A percentile compares a stretch with the other conserved stretches of the same genome.
These are phyloP conservation scores for Phialophora tarda DNA, from an alignment of 2,329 filamentous ascomycete genomes.

Conservation along the genomic window DNA sequence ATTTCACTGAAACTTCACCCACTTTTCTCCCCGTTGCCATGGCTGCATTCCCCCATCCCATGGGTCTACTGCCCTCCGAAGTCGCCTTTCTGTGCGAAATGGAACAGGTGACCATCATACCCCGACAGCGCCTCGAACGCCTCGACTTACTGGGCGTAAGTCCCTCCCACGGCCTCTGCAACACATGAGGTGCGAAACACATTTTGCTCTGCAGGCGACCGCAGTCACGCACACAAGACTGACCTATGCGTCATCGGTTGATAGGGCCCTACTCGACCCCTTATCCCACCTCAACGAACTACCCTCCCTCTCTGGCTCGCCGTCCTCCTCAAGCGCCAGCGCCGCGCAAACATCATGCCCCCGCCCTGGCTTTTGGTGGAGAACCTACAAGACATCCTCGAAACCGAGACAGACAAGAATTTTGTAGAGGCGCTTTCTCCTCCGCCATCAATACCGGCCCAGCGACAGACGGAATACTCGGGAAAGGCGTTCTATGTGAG, in stretches of 20 bases:
- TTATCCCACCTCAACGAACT: conserved; percentile 80
- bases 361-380: conserved; percentile 84
- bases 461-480: conserved; percentile 45
- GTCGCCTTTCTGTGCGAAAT: conserved; percentile 96
- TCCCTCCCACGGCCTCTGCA: conserved; percentile 45
- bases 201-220: conserved; percentile 1
- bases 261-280: conserved; percentile 76
- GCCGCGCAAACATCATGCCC: conserved; percentile 87
- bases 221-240: not conserved
- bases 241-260: not conserved
- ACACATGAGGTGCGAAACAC: conserved; percentile 36
- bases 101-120: conserved; percentile 92
- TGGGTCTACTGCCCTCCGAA: conserved; percentile 80
- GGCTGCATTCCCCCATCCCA: conserved; percentile 67
- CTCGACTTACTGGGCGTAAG: conserved; percentile 84
- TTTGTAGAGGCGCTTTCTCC: conserved; percentile 76
- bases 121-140: conserved; percentile 84
- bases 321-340: conserved; percentile 90
- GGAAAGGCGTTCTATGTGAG: conserved; percentile 54
- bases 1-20: not conserved
- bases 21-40: conserved; percentile 7
- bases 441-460: conserved; percentile 62
- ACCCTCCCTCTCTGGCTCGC: conserved; percentile 92
- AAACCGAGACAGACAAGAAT: conserved; percentile 73
- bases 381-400: conserved; percentile 76